These are phyloP conservation scores for Porodaedalea pini DNA, from an alignment of 1,284 basidiomycete species.

Conservation along the genomic window DNA sequence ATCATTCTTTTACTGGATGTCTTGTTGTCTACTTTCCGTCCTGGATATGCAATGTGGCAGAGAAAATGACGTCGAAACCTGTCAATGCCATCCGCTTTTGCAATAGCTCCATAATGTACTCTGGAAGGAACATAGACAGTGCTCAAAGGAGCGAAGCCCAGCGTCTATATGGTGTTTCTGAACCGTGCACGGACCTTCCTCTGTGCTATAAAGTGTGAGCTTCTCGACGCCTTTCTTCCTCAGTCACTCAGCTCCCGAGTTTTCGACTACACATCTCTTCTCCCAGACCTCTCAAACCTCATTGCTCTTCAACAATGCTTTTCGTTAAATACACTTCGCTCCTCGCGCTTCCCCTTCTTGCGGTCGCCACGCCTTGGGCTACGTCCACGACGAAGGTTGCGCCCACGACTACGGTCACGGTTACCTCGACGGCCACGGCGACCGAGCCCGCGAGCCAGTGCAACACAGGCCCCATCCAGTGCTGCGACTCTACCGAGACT, in stretches of 20 bases:
- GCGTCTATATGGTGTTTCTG: no score
- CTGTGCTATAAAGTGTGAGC: neutral
- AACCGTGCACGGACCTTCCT: neutral
- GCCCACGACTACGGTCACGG: neutral
- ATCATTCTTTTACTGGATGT: no score
- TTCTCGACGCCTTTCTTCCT: no score
- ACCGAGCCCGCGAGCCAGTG: slow-evolving; percentile 11
- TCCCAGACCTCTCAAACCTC: no score
- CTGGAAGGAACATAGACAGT: no score
- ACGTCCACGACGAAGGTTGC: neutral
- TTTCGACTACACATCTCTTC: neutral
- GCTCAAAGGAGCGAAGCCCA: no score
- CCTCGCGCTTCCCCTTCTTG: slow-evolving; percentile 4
- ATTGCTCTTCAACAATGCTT: neutral
- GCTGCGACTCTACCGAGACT: slow-evolving; percentile 15
- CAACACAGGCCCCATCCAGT: slow-evolving; percentile 16
- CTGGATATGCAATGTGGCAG: no score
- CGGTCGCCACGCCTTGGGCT: slow-evolving; percentile 10
- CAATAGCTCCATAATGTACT: no score
- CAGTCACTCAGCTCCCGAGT: neutral
- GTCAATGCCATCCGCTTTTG: no score
- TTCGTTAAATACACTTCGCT: neutral
- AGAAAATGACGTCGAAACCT: no score
- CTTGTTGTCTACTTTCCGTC: no score
- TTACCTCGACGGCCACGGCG: slow-evolving; percentile 3